Evolutionary conservation across 768 basidiomycete species (phyloP).

Genomic region (Lactarius vividus): DNA sequence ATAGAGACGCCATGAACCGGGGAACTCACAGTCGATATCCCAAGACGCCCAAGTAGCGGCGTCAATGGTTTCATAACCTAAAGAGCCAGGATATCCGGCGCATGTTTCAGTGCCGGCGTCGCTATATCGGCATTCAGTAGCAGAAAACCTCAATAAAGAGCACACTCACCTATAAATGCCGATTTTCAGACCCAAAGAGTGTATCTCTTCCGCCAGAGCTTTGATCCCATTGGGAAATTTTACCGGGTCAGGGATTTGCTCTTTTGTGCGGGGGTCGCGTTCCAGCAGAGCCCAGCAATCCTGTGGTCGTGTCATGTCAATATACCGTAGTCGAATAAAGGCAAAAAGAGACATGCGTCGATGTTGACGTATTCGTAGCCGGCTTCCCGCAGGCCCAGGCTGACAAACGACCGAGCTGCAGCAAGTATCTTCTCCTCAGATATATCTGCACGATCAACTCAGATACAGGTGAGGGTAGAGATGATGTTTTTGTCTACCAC

Average conservation of each 20-base stretch:
- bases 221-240: slow-evolving; percentile 56
- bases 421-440: slow-evolving; percentile 17
- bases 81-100: slow-evolving; percentile 54
- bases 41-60: slow-evolving; percentile 51
- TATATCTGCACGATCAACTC: slow-evolving; percentile 10
- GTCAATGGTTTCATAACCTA: slow-evolving; percentile 49
- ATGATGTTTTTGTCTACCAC: slow-evolving; percentile 10
- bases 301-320: slow-evolving; percentile 4
- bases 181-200: slow-evolving; percentile 47
- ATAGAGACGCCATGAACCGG: not conserved
- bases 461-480: not conserved
- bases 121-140: slow-evolving; percentile 31
- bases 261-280: slow-evolving; percentile 36
- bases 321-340: not conserved
- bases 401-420: slow-evolving; percentile 21
- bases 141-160: slow-evolving; percentile 19
- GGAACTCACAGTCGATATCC: slow-evolving; percentile 47
- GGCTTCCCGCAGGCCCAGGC: slow-evolving; percentile 21
- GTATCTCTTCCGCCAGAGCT: slow-evolving; percentile 44
- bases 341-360: slow-evolving; percentile 14
- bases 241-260: slow-evolving; percentile 47
- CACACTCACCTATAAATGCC: slow-evolving; percentile 46
- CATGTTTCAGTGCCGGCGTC: slow-evolving; percentile 55
- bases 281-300: slow-evolving; percentile 26
- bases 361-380: slow-evolving; percentile 28